Evolutionary conservation across 2,329 filamentous ascomycete species (phyloP).

Genomic region (Cordyceps cicadae): DNA sequence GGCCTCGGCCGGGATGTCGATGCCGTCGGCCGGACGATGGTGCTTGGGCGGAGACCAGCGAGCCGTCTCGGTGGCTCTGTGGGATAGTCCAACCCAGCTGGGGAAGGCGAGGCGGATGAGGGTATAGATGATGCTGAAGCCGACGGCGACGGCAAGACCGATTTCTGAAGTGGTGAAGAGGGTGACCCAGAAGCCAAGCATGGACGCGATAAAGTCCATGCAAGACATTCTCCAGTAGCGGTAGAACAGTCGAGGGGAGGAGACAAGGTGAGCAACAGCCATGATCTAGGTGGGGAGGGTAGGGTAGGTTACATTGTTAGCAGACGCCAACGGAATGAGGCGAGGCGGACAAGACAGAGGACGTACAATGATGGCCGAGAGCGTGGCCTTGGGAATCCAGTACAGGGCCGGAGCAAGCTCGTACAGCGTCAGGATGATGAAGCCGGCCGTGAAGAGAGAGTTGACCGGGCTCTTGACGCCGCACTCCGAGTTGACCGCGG

Average conservation of each 20-base stretch:
- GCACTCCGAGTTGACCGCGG: slow-evolving; percentile 58
- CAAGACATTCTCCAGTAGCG: slow-evolving; percentile 57
- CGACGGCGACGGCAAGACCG: slow-evolving; percentile 51
- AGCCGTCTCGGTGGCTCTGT: slow-evolving; percentile 22
- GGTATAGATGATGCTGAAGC: slow-evolving; percentile 55
- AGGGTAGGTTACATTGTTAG: background rate
- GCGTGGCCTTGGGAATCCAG: slow-evolving; percentile 59
- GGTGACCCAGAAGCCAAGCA: slow-evolving; percentile 57
- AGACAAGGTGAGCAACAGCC: slow-evolving; percentile 54
- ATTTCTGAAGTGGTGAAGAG: slow-evolving; percentile 53
- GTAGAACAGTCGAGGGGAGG: slow-evolving; percentile 50
- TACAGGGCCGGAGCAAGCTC: slow-evolving; percentile 52
- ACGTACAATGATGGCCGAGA: slow-evolving; percentile 53
- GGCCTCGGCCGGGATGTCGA: slow-evolving; percentile 36
- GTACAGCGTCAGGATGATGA: slow-evolving; percentile 55
- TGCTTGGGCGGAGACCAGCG: slow-evolving; percentile 19
- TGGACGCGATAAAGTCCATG: slow-evolving; percentile 54
- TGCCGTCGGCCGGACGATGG: slow-evolving; percentile 14
- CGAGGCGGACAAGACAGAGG: background rate
- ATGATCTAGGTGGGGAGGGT: slow-evolving; percentile 36
- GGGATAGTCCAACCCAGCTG: slow-evolving; percentile 26
- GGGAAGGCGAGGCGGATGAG: slow-evolving; percentile 51
- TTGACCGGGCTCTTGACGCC: slow-evolving; percentile 54
- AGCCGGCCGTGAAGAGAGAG: slow-evolving; percentile 51
- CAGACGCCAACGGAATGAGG: background rate